Evolutionary conservation across 768 basidiomycete species (phyloP), one percentile per base, ranked within the genome.

Genomic region (Podaxis sp.): DNA sequence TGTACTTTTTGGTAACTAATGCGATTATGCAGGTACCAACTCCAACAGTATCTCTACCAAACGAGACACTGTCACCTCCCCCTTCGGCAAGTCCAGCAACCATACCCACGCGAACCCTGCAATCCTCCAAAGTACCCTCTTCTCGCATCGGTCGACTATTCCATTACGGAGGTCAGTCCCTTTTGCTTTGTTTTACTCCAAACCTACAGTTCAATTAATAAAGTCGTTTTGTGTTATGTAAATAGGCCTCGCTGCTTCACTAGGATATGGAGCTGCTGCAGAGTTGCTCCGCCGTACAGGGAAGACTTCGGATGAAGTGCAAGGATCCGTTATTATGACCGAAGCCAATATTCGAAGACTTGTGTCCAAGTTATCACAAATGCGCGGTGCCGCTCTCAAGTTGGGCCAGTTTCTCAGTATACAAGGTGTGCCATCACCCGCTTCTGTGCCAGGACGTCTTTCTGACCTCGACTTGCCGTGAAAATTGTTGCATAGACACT

Each of bases 341-440:
- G 95, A 97, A 72, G 89, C 90, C 6, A 99, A 99, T 70, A 82
- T 98, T 60, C 87, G 87, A 56, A 85, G 96, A 2, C 82, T 99
- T 0, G 97, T 99, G 1, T 87, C 88, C 1, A 97, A 96, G 68
- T 80, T 99, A n/a, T 89, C 93, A 0, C 86, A 90, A 71, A 99
- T 99, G 97, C 81, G 96, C 13, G 96, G 96, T 0, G 97, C 97
- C 0, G 97, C 97, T 1, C 80, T 99, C 64, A 99, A 99, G 75
- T 77, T 99, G 2, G 97, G 97, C 0, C 97, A 99, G 71, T 99
- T 99, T 70, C 82, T 99, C 81, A 96, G 95, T 71, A 98, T 99
- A 36, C 97, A 99, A 82, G 95, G 84, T 83, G 20, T 13, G 74
- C 65, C 11, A 33, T 33, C 33, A 33, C 33, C 33, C 33, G 33